Evolutionary conservation across 495 filamentous ascomycete species (phyloP).

Genomic region (Hypomontagnella monticulosa): DNA sequence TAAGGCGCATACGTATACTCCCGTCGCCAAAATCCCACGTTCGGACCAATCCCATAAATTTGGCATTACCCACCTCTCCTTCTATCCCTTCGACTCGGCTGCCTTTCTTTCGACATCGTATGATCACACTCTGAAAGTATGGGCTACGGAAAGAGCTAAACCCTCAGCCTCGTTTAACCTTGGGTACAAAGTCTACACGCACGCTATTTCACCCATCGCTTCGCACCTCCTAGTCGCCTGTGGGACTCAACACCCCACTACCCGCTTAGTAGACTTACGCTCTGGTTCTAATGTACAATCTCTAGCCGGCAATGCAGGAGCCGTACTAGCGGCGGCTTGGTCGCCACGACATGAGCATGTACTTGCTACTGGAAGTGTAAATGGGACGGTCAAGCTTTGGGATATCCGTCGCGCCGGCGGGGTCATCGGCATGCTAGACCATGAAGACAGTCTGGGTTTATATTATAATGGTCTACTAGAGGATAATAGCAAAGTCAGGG

Average conservation of each 20-base stretch:
- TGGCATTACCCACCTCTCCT: slow-evolving; percentile 83
- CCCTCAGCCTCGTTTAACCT: slow-evolving; percentile 75
- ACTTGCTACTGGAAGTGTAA: slow-evolving; percentile 78
- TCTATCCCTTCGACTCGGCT: slow-evolving; percentile 86
- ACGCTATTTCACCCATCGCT: slow-evolving; percentile 76
- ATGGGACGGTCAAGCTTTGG: slow-evolving; percentile 84
- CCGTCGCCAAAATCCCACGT: slow-evolving; percentile 53
- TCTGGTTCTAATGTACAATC: slow-evolving; percentile 81
- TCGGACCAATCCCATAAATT: slow-evolving; percentile 66
- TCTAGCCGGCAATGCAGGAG: slow-evolving; percentile 73
- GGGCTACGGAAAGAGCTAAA: slow-evolving; percentile 69
- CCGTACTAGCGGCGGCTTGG: slow-evolving; percentile 80
- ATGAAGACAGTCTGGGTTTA: slow-evolving; percentile 77
- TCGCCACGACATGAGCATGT: slow-evolving; percentile 80
- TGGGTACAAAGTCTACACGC: slow-evolving; percentile 75
- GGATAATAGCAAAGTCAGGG: slow-evolving; percentile 44
- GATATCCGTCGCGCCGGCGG: slow-evolving; percentile 80
- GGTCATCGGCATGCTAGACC: slow-evolving; percentile 77
- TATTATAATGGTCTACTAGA: slow-evolving; percentile 46
- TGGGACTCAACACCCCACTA: slow-evolving; percentile 79
- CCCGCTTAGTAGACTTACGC: slow-evolving; percentile 83
- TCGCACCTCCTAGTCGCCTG: slow-evolving; percentile 81
- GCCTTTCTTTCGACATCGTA: slow-evolving; percentile 85
- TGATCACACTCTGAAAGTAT: slow-evolving; percentile 84
- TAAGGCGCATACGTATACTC: slow-evolving; percentile 57